Percentiles rank a stretch among this genome's conserved stretches.
Evolutionary conservation across 306 rosid genomes (phyloP).

Genomic region (Acacia crassicarpa): DNA sequence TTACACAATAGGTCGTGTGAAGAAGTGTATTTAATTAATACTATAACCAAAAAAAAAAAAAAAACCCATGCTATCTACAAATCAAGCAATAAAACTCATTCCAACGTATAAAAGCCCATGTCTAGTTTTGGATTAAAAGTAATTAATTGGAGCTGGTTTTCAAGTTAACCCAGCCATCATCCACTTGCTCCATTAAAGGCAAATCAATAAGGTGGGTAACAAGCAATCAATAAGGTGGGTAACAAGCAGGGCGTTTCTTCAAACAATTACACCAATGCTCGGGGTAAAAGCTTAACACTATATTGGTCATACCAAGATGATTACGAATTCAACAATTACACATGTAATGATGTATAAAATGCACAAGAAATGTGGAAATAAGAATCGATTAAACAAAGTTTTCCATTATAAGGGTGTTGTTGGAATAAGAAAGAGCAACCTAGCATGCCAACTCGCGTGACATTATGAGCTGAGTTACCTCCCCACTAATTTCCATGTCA

Average conservation of each 20-base stretch:
- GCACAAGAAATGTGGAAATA: background rate
- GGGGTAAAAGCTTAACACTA: background rate
- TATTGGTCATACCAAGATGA: background rate
- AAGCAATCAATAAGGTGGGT: too few species aligned
- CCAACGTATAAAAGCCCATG: background rate
- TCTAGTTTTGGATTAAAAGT: background rate
- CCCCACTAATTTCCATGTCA: background rate
- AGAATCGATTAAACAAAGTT: background rate
- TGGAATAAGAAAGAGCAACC: background rate
- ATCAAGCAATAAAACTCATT: background rate
- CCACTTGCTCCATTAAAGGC: background rate
- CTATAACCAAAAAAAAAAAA: too few species aligned
- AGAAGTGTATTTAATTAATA: too few species aligned
- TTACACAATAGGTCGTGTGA: background rate
- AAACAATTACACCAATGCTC: background rate
- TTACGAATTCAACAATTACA: background rate
- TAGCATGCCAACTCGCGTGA: background rate
- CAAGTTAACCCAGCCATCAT: background rate
- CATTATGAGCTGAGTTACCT: background rate
- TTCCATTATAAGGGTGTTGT: background rate
- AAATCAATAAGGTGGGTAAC: too few species aligned
- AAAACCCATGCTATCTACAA: too few species aligned
- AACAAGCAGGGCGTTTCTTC: background rate
- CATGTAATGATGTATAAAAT: background rate
- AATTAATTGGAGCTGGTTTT: background rate